phyloP scores from a whole-genome alignment of 2,329 filamentous ascomycete species.

The Exutisphaerella laricina region DNA sequence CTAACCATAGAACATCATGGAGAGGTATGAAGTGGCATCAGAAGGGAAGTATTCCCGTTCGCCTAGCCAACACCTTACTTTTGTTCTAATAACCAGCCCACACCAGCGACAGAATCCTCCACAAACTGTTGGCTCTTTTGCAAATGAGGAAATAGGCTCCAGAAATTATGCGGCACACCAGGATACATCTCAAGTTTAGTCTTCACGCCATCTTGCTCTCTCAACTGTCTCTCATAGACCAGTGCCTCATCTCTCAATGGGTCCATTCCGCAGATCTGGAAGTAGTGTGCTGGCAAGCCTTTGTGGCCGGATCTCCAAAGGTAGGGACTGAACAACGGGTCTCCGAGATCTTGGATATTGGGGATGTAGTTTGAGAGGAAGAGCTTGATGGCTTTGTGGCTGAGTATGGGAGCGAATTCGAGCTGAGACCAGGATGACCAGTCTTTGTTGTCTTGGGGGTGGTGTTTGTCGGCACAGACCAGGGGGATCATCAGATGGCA shows the following conservation, averaged over 20 bases:
- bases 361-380: slow-evolving; percentile 21
- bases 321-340: slow-evolving; percentile 30
- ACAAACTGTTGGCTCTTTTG: slow-evolving; percentile 26
- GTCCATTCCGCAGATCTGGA: slow-evolving; percentile 47
- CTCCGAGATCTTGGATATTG: slow-evolving; percentile 24
- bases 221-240: slow-evolving; percentile 41
- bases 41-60: too few species aligned
- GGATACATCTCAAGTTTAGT: slow-evolving; percentile 41
- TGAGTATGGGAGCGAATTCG: slow-evolving; percentile 24
- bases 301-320: slow-evolving; percentile 31
- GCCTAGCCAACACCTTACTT: too few species aligned
- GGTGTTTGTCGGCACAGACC: slow-evolving; percentile 37
- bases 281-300: slow-evolving; percentile 41
- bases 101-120: slow-evolving; percentile 27
- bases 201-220: slow-evolving; percentile 37
- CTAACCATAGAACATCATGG: too few species aligned
- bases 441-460: slow-evolving; percentile 40
- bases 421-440: slow-evolving; percentile 37
- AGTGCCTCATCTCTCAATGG: slow-evolving; percentile 47
- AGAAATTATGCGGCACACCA: slow-evolving; percentile 42
- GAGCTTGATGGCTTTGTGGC: slow-evolving; percentile 19
- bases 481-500: slow-evolving; percentile 45
- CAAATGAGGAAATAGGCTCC: slow-evolving; percentile 28
- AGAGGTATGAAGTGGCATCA: too few species aligned
- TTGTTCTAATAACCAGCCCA: slow-evolving; percentile 30